Percentiles rank a stretch among this genome's conserved stretches.
Conservation (phyloP, 2,329 filamentous ascomycete species). For the Ophiostoma australiae region DNA sequence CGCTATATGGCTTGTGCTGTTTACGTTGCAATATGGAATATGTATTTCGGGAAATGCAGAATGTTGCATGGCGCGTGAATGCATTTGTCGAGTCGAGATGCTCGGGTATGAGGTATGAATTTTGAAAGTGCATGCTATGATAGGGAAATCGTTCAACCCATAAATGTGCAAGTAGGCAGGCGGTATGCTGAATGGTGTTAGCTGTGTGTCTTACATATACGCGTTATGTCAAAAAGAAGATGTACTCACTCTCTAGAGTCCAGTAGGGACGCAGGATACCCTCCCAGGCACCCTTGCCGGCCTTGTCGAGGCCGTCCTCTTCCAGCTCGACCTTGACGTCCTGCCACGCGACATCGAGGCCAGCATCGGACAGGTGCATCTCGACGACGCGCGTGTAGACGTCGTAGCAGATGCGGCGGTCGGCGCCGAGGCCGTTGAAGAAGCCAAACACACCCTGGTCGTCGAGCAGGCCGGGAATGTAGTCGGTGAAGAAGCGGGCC, state of each 20-base stretch:
- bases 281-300: constrained; percentile 74
- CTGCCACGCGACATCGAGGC: constrained; percentile 83
- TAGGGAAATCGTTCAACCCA: constrained; percentile 46
- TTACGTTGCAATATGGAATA: background rate
- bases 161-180: constrained; percentile 68
- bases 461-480: constrained; percentile 73
- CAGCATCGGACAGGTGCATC: constrained; percentile 82
- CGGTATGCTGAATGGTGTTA: constrained; percentile 53
- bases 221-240: background rate
- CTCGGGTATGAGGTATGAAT: constrained; percentile 15
- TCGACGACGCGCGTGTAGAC: constrained; percentile 91
- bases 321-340: constrained; percentile 71
- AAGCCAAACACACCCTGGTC: constrained; percentile 73
- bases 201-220: background rate
- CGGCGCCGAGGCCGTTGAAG: constrained; percentile 87
- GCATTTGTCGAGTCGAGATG: background rate
- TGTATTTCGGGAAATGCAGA: background rate
- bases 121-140: background rate
- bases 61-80: background rate
- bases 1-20: background rate
- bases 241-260: constrained; percentile 65
- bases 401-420: constrained; percentile 89
- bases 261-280: constrained; percentile 86
- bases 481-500: constrained; percentile 80
- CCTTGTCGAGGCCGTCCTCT: constrained; percentile 56